Evolutionary conservation across 305 asterid species (phyloP).

Genomic region (Fraxinus baroniana): DNA sequence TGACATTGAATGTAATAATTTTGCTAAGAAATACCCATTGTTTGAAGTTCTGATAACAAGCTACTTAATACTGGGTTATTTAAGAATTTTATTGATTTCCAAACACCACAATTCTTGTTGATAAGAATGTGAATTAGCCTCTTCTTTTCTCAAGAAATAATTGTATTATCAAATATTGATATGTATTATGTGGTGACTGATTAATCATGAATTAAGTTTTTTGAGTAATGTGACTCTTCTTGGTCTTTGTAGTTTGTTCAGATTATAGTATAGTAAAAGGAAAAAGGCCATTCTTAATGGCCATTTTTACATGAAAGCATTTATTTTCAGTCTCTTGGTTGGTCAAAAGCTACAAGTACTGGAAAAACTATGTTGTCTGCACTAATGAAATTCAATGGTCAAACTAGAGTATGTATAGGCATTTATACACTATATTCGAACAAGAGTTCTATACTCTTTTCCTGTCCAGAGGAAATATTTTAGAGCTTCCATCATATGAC

Average conservation of each 20-base stretch:
- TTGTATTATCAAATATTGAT: not conserved
- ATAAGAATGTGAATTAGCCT: not conserved
- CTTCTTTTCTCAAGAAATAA: not conserved
- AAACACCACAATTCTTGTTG: not conserved
- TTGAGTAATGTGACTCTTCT: not conserved
- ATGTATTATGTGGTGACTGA: not conserved
- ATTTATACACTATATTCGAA: not conserved
- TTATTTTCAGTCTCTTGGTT: not conserved
- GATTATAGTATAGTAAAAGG: not conserved
- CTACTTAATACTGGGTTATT: not conserved
- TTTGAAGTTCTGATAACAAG: not conserved
- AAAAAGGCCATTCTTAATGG: not conserved
- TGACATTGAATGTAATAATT: not conserved
- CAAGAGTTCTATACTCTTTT: not conserved
- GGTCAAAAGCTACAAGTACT: not conserved
- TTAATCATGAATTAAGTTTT: not conserved
- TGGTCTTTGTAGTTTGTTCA: not conserved
- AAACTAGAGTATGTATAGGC: not conserved
- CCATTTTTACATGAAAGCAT: not conserved
- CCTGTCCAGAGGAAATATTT: not conserved
- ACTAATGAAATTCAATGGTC: not conserved
- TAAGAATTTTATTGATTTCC: not conserved
- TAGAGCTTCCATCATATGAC: not conserved
- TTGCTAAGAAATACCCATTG: not conserved
- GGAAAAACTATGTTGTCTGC: not conserved